These are phyloP conservation scores for Lachancea fermentati DNA, from an alignment of 805 yeast species.

Conservation along the genomic window DNA sequence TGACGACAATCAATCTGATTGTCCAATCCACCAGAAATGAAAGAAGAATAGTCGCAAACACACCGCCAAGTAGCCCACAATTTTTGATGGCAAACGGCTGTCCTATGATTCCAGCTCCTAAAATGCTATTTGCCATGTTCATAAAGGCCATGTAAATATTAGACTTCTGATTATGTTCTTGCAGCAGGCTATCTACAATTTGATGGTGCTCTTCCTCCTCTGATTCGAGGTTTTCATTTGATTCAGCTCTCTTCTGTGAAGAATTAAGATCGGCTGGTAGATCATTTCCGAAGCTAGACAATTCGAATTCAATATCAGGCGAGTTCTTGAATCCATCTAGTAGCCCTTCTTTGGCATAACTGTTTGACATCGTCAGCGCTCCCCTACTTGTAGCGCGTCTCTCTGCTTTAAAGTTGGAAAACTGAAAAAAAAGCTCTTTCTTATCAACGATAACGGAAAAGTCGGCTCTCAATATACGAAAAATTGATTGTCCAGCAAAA, in stretches of 20 bases:
- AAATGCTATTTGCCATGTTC: conserved; percentile 94
- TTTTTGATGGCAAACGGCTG: conserved; percentile 85
- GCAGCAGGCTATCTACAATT: conserved; percentile 6
- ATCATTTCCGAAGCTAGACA: conserved; percentile 6
- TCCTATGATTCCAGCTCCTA: conserved; percentile 95
- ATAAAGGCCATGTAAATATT: conserved; percentile 82
- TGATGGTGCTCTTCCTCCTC: conserved; percentile 20
- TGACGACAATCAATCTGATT: conserved; percentile 67
- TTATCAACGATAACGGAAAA: background rate
- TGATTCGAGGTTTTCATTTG: conserved; percentile 12
- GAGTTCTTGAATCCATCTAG: background rate
- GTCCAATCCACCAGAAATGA: conserved; percentile 88
- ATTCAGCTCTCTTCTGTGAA: background rate
- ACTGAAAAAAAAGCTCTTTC: no score
- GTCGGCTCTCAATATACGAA: background rate
- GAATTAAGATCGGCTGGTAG: background rate
- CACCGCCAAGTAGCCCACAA: conserved; percentile 73
- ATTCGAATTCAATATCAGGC: conserved; percentile 1
- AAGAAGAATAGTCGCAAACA: conserved; percentile 51
- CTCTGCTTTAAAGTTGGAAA: no score
- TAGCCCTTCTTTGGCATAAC: background rate
- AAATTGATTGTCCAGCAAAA: background rate
- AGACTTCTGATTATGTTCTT: conserved; percentile 36
- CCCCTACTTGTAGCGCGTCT: background rate
- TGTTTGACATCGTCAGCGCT: background rate